Base-by-base conservation (phyloP, 140 eudicot genomes). In the Flaveria floridana region DNA sequence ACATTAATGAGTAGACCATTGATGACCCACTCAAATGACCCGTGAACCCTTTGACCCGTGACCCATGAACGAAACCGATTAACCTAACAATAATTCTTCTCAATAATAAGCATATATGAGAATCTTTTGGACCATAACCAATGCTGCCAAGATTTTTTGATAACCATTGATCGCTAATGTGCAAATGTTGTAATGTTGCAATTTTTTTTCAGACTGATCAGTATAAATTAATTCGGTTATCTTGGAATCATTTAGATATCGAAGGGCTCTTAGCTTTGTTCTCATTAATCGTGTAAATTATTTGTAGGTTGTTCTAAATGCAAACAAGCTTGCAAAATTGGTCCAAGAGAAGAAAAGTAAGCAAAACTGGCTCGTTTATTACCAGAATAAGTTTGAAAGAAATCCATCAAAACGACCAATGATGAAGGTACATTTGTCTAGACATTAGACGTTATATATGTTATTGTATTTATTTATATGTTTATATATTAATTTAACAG, bases 341-440 rank as follows among this genome's bases (percentile, higher is more conserved):
- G 97, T 91, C 14, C 82, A 82, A 66, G 82, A 91, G 84, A 91
- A 84, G 91, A 84, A 89, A 74, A 89, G 83, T 41, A 85, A 86
- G 94, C 89, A 87, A 55, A 91, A 91, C 58, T 91, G 97, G 97
- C 96, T 89, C 16, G 97, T 76, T 13, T 91, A 88, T 69, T 91
- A 91, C 80, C 89, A 91, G 68, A 70, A 89, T 41, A 91, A 87
- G 62, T 89, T 77, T 81, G 73, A 87, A 67, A 89, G 97, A 82
- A 84, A 89, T 69, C 91, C 65, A 76, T 77, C 86, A 21, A 82
- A 61, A 68, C 86, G 88, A 67, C 97, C 97, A 57, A 73, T 73
- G 75, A 89, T 78, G 74, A 95, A 95, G 99, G 99, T 91, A 85
- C 53, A 42, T 16, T 53, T 30, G 52, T 70, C 16, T 53, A 9